Base-by-base conservation (phyloP, 768 basidiomycete genomes). In the Lactarius hatsudake region DNA sequence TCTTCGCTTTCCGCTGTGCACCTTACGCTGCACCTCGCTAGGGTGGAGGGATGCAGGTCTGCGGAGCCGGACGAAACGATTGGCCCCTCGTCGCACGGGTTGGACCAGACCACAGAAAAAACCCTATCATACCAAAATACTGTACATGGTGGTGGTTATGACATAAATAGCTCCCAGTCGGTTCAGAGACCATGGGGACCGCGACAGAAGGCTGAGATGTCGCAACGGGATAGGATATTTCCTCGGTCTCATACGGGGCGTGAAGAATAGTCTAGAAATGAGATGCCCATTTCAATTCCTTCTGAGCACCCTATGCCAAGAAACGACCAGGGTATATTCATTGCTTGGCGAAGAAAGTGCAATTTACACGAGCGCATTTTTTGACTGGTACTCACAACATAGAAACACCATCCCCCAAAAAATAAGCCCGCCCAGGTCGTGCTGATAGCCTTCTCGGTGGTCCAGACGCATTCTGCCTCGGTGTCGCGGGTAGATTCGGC, bases 401-500 rank as follows among this genome's bases (percentile, higher is more conserved):
- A 56, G 57, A 30, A 67, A 63, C 15, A 63, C 18, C 59, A 55
- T 20, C 63, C 57, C 2, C 59, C 23, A 13, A 26, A 42, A 42
- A 65, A 38, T 15, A 54, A 61, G 28, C 61, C 40, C 12, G 45
- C 66, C 1, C 63, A 59, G 9, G 42, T 61, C 28, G 64, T 61
- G 38, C 64, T 38, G 13, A 71, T 32, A 4, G 61, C 67, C 38
- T 65, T 66, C 60, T 71, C 59, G 15, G 71, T 69, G 7, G 63
- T 58, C 13, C 18, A 48, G 32, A 71, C 53, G 20, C 45, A 18
- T 69, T 17, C 53, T 23, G 30, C 67, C 71, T 23, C n/a, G 81
- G 81, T 1, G 72, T 72, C 18, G 76, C 74, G 34, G 2, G 67
- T 8, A 78, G 66, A 17, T 73, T 73, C 10, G 63, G 67, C 26